Base-by-base conservation (phyloP, 805 yeast species). In the Ogataea nakhonphanomensis region DNA sequence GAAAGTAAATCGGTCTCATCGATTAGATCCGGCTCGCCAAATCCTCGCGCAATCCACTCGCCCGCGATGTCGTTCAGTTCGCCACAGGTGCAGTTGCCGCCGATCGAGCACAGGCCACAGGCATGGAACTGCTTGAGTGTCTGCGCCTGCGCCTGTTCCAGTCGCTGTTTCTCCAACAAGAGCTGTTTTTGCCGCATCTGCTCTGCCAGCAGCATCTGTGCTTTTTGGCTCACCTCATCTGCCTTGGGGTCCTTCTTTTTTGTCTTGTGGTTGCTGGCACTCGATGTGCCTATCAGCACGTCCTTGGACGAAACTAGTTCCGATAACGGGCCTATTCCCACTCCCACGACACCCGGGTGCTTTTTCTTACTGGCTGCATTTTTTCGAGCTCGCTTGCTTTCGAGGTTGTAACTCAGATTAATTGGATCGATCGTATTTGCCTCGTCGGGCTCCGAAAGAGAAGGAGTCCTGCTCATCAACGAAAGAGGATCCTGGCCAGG, bases 391-490 rank as follows among this genome's bases (percentile, higher is more conserved):
- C 65, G 53, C 42, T 63, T 60, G 7, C 57, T 44, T 8, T 61
- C 64, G 33, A 61, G 45, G 25, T 47, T 53, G 40, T 58, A 62
- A 14, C 62, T 58, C 15, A 63, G 45, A 36, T 57, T 59, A 22
- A 57, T 51, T 7, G 67, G 65, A 45, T 62, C 66, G 28, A 54
- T 57, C 4, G 62, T 55, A 35, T 40, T 53, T 5, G 61, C 40
- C 25, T 30, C 40, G 26, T 30, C 36, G 3, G 35, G 8, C 11
- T 32, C 36, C 4, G 39, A 27, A 30, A n/a, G 34, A 14, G 30
- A 15, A 3, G 23, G 27, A 21, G 35, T 34, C 11, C 27, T 26
- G 17, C 39, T 25, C 21, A 20, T 17, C 26, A 25, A 9, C 5
- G 28, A 6, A 6, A 7, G 25, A 8, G 26, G 15, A 11, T 12